These are phyloP conservation scores for Phytophthora megakarya DNA, from an alignment of 352 stramenopile species.

Conservation along the genomic window DNA sequence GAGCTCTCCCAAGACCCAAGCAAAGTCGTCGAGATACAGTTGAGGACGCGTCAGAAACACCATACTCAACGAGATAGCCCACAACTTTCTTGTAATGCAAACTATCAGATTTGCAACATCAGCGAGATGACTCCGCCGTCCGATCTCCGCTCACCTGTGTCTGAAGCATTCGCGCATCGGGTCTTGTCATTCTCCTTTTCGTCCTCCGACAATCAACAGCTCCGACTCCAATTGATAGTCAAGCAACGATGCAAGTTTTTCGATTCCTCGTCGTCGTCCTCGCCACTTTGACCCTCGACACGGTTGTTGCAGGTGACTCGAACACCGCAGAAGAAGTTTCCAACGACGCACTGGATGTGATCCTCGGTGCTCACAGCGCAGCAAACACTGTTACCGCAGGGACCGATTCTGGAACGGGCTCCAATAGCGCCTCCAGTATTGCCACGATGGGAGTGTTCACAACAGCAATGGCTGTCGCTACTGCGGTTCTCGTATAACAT, in stretches of 20 bases:
- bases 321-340: slow-evolving; percentile 15
- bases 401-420: slow-evolving; percentile 1
- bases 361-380: slow-evolving; percentile 25
- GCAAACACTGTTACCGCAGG: slow-evolving; percentile 11
- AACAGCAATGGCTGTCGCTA: slow-evolving; percentile 11
- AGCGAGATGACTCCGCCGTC: slow-evolving; percentile 8
- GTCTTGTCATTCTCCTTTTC: slow-evolving; percentile 21
- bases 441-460: slow-evolving; percentile 7
- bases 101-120: slow-evolving; percentile 7
- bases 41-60: slow-evolving; percentile 9
- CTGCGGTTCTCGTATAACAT: slow-evolving; percentile 12
- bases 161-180: not conserved
- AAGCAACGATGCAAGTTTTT: slow-evolving; percentile 25
- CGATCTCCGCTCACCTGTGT: not conserved
- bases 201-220: slow-evolving; percentile 5
- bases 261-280: slow-evolving; percentile 11
- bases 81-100: slow-evolving; percentile 6
- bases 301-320: slow-evolving; percentile 21
- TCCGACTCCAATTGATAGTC: not conserved
- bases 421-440: slow-evolving; percentile 18
- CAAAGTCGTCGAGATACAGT: slow-evolving; percentile 24
- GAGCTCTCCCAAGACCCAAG: not conserved
- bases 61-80: slow-evolving; percentile 15
- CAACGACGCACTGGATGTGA: slow-evolving; percentile 26
- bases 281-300: slow-evolving; percentile 6